These are phyloP conservation scores for Phytophthora fragariaefolia DNA, from an alignment of 352 stramenopile species.

Conservation along the genomic window DNA sequence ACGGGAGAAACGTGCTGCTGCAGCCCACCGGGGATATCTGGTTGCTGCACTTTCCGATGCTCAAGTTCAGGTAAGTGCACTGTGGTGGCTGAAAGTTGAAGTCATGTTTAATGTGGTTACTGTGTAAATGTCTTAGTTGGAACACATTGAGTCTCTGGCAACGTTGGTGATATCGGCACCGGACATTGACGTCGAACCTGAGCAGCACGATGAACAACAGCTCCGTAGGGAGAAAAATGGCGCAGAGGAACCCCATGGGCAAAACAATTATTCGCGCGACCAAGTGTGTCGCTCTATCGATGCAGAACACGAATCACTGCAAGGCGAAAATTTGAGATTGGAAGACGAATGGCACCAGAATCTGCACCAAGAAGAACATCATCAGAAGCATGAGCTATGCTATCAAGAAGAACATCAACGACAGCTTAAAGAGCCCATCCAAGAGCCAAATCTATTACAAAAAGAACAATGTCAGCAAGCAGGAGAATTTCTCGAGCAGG, in stretches of 20 bases:
- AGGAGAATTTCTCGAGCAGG: not conserved
- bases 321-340: not conserved
- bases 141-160: slow-evolving; percentile 58
- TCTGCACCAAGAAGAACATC: not conserved
- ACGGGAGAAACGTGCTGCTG: slow-evolving; percentile 55
- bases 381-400: not conserved
- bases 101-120: slow-evolving; percentile 2
- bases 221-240: not conserved
- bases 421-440: not conserved
- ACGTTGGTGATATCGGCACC: slow-evolving; percentile 40
- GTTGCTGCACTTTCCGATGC: slow-evolving; percentile 67
- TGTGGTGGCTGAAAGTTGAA: not conserved
- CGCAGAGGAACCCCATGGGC: not conserved
- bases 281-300: not conserved
- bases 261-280: not conserved
- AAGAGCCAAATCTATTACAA: not conserved
- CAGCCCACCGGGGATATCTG: slow-evolving; percentile 66
- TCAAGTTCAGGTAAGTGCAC: slow-evolving; percentile 52
- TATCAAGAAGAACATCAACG: not conserved
- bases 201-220: slow-evolving; percentile 1
- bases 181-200: slow-evolving; percentile 9
- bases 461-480: not conserved
- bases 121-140: slow-evolving; percentile 31
- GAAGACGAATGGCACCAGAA: not conserved
- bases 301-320: not conserved